phyloP scores from a whole-genome alignment of 768 basidiomycete genomes.

The Xerocomus spinulosus region DNA sequence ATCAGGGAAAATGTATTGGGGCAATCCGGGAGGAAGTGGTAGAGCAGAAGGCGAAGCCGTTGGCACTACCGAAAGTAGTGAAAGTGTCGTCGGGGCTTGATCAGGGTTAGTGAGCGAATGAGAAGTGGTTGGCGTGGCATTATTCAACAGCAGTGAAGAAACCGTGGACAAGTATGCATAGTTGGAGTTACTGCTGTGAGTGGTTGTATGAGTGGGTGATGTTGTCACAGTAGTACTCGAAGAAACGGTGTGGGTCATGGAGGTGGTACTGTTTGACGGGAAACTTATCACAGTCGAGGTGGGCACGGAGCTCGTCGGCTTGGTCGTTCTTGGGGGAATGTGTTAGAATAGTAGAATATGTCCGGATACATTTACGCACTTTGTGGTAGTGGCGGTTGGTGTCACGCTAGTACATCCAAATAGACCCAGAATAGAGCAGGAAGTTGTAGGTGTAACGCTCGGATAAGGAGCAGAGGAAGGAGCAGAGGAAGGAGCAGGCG shows the following conservation, averaged over 20 bases:
- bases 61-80: constrained; percentile 19
- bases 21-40: constrained; percentile 55
- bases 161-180: constrained; percentile 34
- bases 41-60: constrained; percentile 24
- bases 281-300: constrained; percentile 30
- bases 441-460: constrained; percentile 6
- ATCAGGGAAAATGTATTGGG: constrained; percentile 54
- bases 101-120: constrained; percentile 38
- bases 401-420: constrained; percentile 14
- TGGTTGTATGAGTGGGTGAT: constrained; percentile 10
- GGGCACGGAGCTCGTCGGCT: constrained; percentile 1
- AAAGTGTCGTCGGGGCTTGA: constrained; percentile 27
- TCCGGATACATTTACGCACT: constrained; percentile 9
- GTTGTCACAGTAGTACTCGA: constrained; percentile 4
- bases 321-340: neutral
- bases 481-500: neutral
- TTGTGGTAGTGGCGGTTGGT: constrained; percentile 5
- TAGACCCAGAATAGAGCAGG: constrained; percentile 16
- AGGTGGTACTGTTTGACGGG: constrained; percentile 17
- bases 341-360: neutral
- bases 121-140: constrained; percentile 17
- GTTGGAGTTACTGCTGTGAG: constrained; percentile 18
- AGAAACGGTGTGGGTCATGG: constrained; percentile 1
- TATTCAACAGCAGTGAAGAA: constrained; percentile 31
- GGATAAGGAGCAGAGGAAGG: neutral